These are phyloP conservation scores for Botryotinia narcissicola DNA, from an alignment of 2,329 filamentous ascomycete species.

Conservation along the genomic window DNA sequence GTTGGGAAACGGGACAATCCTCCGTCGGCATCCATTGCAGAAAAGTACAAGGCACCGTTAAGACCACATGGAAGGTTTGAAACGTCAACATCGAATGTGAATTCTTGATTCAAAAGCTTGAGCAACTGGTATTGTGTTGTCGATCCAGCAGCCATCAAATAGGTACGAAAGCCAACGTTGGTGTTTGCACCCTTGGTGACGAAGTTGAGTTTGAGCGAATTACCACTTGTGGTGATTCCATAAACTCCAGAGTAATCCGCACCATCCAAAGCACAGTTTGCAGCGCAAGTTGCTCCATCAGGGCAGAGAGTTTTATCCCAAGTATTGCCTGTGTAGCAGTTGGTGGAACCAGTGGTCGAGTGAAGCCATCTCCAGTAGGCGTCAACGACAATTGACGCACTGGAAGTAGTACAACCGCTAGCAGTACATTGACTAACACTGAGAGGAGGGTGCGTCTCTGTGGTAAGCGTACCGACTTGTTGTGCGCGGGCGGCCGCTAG, in stretches of 20 bases:
- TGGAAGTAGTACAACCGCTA: constrained; percentile 48
- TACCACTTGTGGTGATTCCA: constrained; percentile 53
- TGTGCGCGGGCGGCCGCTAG: constrained; percentile 48
- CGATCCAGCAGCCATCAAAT: constrained; percentile 57
- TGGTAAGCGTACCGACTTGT: constrained; percentile 46
- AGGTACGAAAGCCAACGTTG: constrained; percentile 58
- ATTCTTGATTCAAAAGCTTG: constrained; percentile 64
- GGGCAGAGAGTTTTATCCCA: constrained; percentile 46
- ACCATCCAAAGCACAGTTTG: constrained; percentile 54
- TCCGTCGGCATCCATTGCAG: constrained; percentile 63
- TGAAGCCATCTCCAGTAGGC: constrained; percentile 61
- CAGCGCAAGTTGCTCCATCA: constrained; percentile 46
- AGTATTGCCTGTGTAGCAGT: constrained; percentile 46
- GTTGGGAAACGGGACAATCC: constrained; percentile 50
- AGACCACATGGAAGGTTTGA: constrained; percentile 67
- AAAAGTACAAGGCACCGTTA: constrained; percentile 69
- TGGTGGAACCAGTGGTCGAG: constrained; percentile 43
- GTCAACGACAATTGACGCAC: constrained; percentile 52
- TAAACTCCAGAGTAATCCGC: constrained; percentile 53
- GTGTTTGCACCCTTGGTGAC: constrained; percentile 48
- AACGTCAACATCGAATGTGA: constrained; percentile 72
- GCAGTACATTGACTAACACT: constrained; percentile 51
- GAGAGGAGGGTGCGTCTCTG: constrained; percentile 53
- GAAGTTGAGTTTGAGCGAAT: constrained; percentile 55
- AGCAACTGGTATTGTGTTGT: constrained; percentile 63